Evolutionary conservation across 768 basidiomycete genomes (phyloP).

Genomic region (Leucosporidium yakuticum): DNA sequence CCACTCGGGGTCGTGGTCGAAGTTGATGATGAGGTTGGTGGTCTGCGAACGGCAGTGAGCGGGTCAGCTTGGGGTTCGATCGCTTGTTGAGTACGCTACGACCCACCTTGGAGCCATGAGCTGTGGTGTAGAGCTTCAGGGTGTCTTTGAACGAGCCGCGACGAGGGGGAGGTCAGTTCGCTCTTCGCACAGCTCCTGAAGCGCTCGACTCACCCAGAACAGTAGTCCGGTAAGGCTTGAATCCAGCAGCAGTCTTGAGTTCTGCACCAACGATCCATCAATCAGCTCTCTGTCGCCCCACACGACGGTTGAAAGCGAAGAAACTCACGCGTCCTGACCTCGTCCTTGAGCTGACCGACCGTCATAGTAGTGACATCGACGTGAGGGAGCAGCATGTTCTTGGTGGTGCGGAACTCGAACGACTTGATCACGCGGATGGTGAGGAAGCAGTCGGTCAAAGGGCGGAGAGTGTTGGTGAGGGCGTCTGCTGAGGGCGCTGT

Average conservation of each 20-base stretch:
- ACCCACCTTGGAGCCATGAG: conserved; percentile 84
- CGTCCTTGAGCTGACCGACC: conserved; percentile 69
- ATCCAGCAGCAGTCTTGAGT: conserved; percentile 65
- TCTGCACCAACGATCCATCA: conserved; percentile 47
- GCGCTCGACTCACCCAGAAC: conserved; percentile 54
- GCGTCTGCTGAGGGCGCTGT: conserved; percentile 8
- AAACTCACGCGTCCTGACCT: not conserved
- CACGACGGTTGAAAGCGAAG: not conserved
- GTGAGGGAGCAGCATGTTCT: conserved; percentile 73
- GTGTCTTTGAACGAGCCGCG: conserved; percentile 58
- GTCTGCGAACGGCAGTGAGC: conserved; percentile 53
- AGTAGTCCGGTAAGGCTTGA: conserved; percentile 79
- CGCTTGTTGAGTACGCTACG: not conserved
- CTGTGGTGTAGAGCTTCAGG: conserved; percentile 85
- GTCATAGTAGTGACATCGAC: conserved; percentile 74
- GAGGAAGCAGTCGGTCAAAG: conserved; percentile 70
- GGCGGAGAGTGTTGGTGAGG: conserved; percentile 61
- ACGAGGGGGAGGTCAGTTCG: not conserved
- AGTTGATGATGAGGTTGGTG: conserved; percentile 93
- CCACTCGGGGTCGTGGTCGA: conserved; percentile 86
- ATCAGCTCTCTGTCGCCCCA: not conserved
- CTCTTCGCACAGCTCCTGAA: too few relatives aligned
- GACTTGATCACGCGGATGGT: conserved; percentile 93
- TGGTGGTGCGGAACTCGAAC: conserved; percentile 84
- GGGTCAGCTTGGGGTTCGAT: not conserved